phyloP scores from a whole-genome alignment of 2,329 filamentous ascomycete species.

The Sporothrix dimorphospora region DNA sequence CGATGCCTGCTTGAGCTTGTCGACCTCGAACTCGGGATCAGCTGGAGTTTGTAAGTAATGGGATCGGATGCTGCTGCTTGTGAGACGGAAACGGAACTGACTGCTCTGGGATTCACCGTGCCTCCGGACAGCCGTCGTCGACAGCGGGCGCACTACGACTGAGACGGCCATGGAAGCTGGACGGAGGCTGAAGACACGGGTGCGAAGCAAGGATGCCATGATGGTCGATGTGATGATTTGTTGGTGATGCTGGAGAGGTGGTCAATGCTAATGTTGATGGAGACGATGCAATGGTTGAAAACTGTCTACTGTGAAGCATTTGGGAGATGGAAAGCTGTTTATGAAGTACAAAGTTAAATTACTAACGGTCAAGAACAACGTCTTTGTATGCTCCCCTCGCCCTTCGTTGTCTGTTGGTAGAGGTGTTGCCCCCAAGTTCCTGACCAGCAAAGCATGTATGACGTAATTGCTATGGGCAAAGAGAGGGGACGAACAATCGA shows the following conservation, averaged over 20 bases:
- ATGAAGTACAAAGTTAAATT: background rate
- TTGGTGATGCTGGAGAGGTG: background rate
- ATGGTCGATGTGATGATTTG: background rate
- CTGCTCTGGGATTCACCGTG: conserved; percentile 31
- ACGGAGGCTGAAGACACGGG: background rate
- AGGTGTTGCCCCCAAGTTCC: background rate
- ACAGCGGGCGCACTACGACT: conserved; percentile 18
- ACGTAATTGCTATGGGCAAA: conserved; percentile 4
- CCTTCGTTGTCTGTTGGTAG: background rate
- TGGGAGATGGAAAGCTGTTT: background rate
- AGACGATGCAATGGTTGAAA: background rate
- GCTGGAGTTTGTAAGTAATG: conserved; percentile 26
- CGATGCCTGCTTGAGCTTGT: conserved; percentile 64
- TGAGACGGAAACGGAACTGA: background rate
- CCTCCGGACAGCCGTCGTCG: conserved; percentile 6
- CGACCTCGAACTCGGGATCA: conserved; percentile 46
- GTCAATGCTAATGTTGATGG: background rate
- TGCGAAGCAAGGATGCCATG: background rate
- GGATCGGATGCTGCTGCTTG: no score
- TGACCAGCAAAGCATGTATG: background rate
- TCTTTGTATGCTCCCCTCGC: background rate
- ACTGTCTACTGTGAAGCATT: background rate
- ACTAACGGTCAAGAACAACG: background rate
- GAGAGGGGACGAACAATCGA: background rate
- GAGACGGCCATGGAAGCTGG: background rate